Percentiles rank a stretch among this genome's conserved stretches.
These are phyloP conservation scores for Salix exigua DNA, from an alignment of 345 rosid genomes.

Conservation along the genomic window DNA sequence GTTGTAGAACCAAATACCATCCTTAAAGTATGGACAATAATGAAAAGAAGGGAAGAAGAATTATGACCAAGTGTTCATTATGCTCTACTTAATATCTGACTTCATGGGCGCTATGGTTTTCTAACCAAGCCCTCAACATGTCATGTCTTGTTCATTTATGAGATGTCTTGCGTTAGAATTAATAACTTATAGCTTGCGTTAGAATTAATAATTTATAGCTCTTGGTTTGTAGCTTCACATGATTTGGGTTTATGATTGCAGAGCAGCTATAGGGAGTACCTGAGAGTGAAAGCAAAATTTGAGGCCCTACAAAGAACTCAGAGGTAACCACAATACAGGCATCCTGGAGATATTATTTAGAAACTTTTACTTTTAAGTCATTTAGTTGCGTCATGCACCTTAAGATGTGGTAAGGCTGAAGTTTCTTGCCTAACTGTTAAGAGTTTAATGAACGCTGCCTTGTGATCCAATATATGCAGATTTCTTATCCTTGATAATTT, in stretches of 20 bases:
- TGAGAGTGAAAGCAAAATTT: conserved; percentile 71
- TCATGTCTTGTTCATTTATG: background rate
- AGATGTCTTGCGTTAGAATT: background rate
- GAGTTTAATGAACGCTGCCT: background rate
- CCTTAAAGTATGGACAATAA: no score
- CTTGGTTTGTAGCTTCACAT: background rate
- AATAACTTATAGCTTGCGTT: background rate
- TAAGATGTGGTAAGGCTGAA: background rate
- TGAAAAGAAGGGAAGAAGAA: background rate
- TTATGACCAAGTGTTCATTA: background rate
- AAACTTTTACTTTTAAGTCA: background rate
- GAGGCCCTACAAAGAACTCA: conserved; percentile 82
- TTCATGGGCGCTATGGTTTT: background rate
- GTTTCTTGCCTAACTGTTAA: background rate
- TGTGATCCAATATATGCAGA: background rate
- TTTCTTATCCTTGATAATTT: background rate
- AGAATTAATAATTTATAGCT: background rate
- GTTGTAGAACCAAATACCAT: no score
- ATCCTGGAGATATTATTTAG: background rate
- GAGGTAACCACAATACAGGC: conserved; percentile 38
- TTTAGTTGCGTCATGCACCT: background rate
- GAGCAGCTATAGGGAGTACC: conserved; percentile 87
- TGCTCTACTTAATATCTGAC: background rate
- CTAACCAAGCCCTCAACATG: background rate
- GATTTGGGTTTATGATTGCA: conserved; percentile 21